Base-by-base conservation (phyloP, 177 flowering plant genomes). In the Vitis hybrid region DNA sequence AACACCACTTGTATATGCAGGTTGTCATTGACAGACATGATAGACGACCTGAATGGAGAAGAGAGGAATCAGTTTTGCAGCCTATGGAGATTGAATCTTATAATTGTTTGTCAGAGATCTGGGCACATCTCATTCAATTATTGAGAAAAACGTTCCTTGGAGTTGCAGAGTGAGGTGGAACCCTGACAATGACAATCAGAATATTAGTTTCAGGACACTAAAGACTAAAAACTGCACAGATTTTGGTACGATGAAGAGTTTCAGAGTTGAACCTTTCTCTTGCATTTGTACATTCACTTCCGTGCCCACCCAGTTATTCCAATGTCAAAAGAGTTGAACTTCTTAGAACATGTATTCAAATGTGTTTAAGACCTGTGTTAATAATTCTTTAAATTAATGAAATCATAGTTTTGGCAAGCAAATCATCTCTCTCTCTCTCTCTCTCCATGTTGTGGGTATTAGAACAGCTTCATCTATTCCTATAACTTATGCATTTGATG, bases 351-450 rank as follows among this genome's bases (percentile, higher is more conserved):
- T 69, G 62, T 45, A 66, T 72, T 52, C 21, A 66, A 57, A 15
- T 56, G 45, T 60, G 60, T 48, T 67, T 59, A 11, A 55, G 34
- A 54, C 62, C 56, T 45, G 12, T 30, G 8, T 62, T 60, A 45
- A 67, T 55, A 49, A 70, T 70, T 75, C 74, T 23, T 70, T 66
- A 19, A 50, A 66, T 56, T 57, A 62, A 70, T 61, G 60, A 65
- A 55, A 65, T 17, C 13, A 70, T 30, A 15, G 6, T 15, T 56
- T 15, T 63, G 14, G 45, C 45, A 56, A 23, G 8, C 17, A 11
- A 13, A 54, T 60, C 58, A 54, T 14, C 13, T 56, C 6, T 62
- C 3, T 2, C 14, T 6, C 55, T 62, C 66, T 70, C 60, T 60
- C 51, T n/a, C 45, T 51, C 65, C 15, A 12, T 54, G n/a, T 26